These are phyloP conservation scores for Schoenoplectus triqueter DNA, from an alignment of 202 grass and related monocot genomes.

Conservation along the genomic window DNA sequence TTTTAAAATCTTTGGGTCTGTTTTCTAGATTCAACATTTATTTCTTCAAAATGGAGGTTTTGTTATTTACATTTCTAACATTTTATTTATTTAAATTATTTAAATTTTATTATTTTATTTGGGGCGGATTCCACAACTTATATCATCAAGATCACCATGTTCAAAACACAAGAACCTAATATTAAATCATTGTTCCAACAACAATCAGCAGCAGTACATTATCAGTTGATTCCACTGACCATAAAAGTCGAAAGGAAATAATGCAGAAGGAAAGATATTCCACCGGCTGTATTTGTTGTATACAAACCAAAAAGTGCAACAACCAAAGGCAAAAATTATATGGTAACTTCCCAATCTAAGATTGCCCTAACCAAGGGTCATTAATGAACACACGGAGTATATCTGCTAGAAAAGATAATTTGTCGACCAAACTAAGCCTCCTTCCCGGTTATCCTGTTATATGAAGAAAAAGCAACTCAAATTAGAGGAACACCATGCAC, in stretches of 20 bases:
- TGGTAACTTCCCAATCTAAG: neutral
- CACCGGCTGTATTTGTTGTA: neutral
- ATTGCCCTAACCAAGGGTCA: conserved; percentile 18
- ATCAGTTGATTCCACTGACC: neutral
- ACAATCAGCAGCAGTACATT: neutral
- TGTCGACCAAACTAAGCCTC: conserved; percentile 59
- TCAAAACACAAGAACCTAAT: conserved; percentile 16
- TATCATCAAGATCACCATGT: neutral
- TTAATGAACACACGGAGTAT: neutral
- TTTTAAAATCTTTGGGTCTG: too few species aligned
- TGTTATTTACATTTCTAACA: too few species aligned
- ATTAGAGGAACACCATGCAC: neutral
- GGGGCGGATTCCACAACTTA: neutral
- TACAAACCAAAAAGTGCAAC: neutral
- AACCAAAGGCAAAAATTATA: conserved; percentile 6
- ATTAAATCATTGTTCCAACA: neutral
- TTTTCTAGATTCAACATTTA: too few species aligned
- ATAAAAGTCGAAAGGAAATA: neutral
- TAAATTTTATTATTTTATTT: too few species aligned
- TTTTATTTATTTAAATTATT: too few species aligned
- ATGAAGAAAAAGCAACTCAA: conserved; percentile 20
- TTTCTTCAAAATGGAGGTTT: too few species aligned
- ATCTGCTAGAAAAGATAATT: conserved; percentile 20
- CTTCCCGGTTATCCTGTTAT: conserved; percentile 91
- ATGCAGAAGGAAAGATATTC: neutral